These are phyloP conservation scores for Ophiobolus disseminans DNA, from an alignment of 2,329 filamentous ascomycete species.

Conservation along the genomic window DNA sequence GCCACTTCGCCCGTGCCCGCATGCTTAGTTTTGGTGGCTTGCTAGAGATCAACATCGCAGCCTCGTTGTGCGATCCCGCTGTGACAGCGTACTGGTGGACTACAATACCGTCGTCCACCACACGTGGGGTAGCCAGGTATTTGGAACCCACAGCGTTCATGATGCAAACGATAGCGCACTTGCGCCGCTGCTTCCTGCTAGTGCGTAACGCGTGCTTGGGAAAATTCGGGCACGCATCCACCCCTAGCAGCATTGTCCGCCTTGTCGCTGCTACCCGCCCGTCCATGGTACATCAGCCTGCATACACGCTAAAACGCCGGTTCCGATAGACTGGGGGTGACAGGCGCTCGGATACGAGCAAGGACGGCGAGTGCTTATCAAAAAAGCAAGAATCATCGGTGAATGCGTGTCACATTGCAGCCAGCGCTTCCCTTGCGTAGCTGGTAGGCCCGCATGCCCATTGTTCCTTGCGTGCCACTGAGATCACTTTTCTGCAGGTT, in stretches of 20 bases:
- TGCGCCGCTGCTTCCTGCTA: no score
- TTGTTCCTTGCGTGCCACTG: background rate
- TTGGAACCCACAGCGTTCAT: no score
- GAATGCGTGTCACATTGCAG: constrained; percentile 17
- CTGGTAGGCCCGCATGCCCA: no score
- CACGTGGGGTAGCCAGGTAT: constrained; percentile 3
- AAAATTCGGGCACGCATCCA: no score
- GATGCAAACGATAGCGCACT: no score
- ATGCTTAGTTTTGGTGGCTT: constrained; percentile 5
- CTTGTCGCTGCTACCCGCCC: background rate
- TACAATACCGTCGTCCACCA: background rate
- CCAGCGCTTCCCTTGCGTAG: background rate
- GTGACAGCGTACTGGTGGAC: background rate
- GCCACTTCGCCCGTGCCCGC: constrained; percentile 8
- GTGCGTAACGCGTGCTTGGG: no score
- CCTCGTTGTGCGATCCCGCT: constrained; percentile 1
- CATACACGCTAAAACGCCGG: constrained; percentile 15
- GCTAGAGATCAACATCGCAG: constrained; percentile 2
- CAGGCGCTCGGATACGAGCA: constrained; percentile 17
- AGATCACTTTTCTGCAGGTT: constrained; percentile 5
- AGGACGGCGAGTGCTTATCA: constrained; percentile 1
- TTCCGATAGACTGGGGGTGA: constrained; percentile 24
- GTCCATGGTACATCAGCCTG: constrained; percentile 6
- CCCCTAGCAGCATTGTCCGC: background rate
- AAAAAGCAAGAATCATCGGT: constrained; percentile 14